These are phyloP conservation scores for Hyaloscypha hepaticicola DNA, from an alignment of 495 filamentous ascomycete genomes.

Conservation along the genomic window DNA sequence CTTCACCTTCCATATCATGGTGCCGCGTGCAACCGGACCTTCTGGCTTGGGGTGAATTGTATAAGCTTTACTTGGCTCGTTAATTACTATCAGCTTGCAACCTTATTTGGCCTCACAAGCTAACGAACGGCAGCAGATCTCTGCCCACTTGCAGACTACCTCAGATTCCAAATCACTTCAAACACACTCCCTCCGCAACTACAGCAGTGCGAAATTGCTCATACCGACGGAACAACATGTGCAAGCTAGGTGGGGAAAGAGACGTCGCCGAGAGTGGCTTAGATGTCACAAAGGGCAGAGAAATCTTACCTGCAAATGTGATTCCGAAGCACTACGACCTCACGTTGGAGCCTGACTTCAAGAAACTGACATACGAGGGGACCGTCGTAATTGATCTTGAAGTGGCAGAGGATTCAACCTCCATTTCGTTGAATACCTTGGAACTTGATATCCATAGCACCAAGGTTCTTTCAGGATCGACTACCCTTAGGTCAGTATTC, in stretches of 20 bases:
- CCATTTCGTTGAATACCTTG: slow-evolving; percentile 82
- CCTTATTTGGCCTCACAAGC: neutral
- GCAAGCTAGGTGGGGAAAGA: slow-evolving; percentile 42
- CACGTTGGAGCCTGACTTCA: slow-evolving; percentile 70
- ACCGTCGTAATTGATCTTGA: slow-evolving; percentile 73
- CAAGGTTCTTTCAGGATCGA: slow-evolving; percentile 56
- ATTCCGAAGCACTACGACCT: slow-evolving; percentile 69
- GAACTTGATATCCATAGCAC: slow-evolving; percentile 83
- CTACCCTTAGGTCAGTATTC: slow-evolving; percentile 44
- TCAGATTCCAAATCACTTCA: slow-evolving; percentile 14
- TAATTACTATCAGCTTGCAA: neutral
- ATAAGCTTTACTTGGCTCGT: neutral
- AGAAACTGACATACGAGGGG: slow-evolving; percentile 68
- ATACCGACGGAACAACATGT: slow-evolving; percentile 57
- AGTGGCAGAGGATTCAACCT: slow-evolving; percentile 79
- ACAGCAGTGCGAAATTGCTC: slow-evolving; percentile 46
- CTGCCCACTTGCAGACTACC: slow-evolving; percentile 13
- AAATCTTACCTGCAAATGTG: slow-evolving; percentile 63
- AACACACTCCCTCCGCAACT: slow-evolving; percentile 21
- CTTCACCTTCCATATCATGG: neutral
- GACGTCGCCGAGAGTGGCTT: slow-evolving; percentile 45
- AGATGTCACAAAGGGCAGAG: slow-evolving; percentile 49
- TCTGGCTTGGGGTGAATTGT: neutral
- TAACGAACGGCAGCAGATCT: slow-evolving; percentile 5
- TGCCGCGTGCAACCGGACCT: neutral